Conservation (phyloP, 192 early-diverging fungal species). For the Backusella circina region DNA sequence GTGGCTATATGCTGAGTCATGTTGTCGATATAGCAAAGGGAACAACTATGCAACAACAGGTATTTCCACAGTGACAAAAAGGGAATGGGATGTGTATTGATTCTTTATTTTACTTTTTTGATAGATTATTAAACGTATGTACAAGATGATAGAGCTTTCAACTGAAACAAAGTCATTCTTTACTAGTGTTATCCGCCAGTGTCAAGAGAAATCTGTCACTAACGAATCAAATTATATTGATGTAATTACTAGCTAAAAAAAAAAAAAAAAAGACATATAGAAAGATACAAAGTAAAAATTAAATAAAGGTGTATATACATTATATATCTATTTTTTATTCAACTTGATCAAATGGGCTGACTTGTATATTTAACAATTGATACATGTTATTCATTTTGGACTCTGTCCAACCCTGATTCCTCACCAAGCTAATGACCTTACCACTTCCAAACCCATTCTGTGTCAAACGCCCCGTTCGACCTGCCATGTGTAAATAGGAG, state of each 20-base stretch:
- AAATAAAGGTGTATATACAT: not conserved
- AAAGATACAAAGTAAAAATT: too few species aligned
- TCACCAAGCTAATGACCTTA: slow-evolving; percentile 48
- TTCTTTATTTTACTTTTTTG: not conserved
- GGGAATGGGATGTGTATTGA: not conserved
- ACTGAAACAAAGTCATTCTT: not conserved
- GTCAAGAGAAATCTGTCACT: not conserved
- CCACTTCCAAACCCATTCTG: slow-evolving; percentile 32
- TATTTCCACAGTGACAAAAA: too few species aligned
- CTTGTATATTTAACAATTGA: slow-evolving; percentile 26
- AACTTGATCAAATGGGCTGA: slow-evolving; percentile 12
- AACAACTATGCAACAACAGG: not conserved
- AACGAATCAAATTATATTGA: not conserved
- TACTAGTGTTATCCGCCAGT: not conserved
- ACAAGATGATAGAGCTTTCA: slow-evolving; percentile 10
- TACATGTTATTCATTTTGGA: slow-evolving; percentile 39
- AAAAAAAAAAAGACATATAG: not conserved
- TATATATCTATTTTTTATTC: slow-evolving; percentile 9
- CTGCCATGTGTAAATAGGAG: slow-evolving; percentile 87
- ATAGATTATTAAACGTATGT: slow-evolving; percentile 19
- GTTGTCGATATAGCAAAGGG: slow-evolving; percentile 1
- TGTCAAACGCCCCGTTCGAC: slow-evolving; percentile 79
- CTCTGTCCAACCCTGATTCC: slow-evolving; percentile 40
- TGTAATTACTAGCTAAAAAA: not conserved
- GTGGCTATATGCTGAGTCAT: not conserved